Percentiles rank a stretch among this genome's conserved stretches.
These are phyloP conservation scores for Stropharia rugosoannulata DNA, from an alignment of 768 basidiomycete species.

Conservation along the genomic window DNA sequence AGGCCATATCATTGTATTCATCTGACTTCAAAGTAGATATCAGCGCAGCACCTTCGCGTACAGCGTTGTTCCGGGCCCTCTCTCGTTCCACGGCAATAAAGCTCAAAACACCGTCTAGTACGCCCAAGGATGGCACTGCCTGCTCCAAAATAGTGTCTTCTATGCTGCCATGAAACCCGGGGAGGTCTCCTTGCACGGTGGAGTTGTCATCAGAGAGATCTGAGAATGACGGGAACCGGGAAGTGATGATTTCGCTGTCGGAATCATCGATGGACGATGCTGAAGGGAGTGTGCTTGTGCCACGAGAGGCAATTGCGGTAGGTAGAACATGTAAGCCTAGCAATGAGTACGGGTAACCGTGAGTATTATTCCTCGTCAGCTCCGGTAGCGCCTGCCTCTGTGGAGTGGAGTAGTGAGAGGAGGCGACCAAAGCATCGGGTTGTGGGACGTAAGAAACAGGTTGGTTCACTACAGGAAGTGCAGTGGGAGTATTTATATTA, in stretches of 20 bases:
- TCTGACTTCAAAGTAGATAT: constrained; percentile 22
- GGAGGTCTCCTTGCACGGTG: neutral
- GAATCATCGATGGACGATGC: neutral
- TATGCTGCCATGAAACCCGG: neutral
- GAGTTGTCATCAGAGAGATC: constrained; percentile 4
- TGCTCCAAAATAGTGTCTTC: constrained; percentile 1
- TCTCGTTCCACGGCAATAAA: constrained; percentile 78
- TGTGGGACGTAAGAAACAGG: neutral
- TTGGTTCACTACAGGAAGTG: neutral
- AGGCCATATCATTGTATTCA: neutral
- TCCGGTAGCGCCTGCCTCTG: neutral
- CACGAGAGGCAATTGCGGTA: constrained; percentile 13
- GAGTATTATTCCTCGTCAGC: neutral
- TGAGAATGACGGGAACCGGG: neutral
- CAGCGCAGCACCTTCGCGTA: constrained; percentile 29
- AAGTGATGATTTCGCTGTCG: neutral
- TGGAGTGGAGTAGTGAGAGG: neutral
- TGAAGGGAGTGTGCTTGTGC: constrained; percentile 8
- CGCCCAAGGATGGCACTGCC: constrained; percentile 66
- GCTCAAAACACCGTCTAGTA: constrained; percentile 70
- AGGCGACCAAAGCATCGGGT: neutral
- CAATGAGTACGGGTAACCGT: constrained; percentile 21
- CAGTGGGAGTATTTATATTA: constrained; percentile 1
- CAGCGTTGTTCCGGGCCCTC: constrained; percentile 56
- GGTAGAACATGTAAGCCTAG: constrained; percentile 19